Conservation (phyloP, 2,329 filamentous ascomycete species). For the Setomelanomma holmii region DNA sequence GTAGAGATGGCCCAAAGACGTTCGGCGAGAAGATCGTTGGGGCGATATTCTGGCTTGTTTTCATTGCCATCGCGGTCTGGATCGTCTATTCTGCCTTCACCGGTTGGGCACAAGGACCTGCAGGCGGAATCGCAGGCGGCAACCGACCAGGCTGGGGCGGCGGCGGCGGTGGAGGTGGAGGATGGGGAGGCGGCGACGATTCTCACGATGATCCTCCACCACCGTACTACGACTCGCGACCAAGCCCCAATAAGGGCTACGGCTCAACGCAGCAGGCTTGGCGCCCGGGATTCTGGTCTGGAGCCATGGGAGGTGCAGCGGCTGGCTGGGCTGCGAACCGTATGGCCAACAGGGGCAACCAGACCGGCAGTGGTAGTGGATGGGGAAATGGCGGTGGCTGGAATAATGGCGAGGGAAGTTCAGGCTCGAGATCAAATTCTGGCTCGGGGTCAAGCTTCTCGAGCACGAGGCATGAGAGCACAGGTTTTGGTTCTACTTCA, state of each 20-base stretch:
- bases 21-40: slow-evolving; percentile 39
- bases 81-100: slow-evolving; percentile 66
- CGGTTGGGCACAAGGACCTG: slow-evolving; percentile 34
- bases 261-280: slow-evolving; percentile 58
- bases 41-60: slow-evolving; percentile 67
- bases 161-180: slow-evolving; percentile 50
- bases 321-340: slow-evolving; percentile 70
- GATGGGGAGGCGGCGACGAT: slow-evolving; percentile 46
- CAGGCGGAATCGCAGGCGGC: slow-evolving; percentile 27
- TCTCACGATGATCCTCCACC: slow-evolving; percentile 58
- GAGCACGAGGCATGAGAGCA: background rate
- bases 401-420: slow-evolving; percentile 48
- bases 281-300: slow-evolving; percentile 78
- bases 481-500: slow-evolving; percentile 52
- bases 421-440: slow-evolving; percentile 67
- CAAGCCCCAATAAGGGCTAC: slow-evolving; percentile 26
- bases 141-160: slow-evolving; percentile 46
- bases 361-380: slow-evolving; percentile 43
- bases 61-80: slow-evolving; percentile 65
- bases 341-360: slow-evolving; percentile 48
- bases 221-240: slow-evolving; percentile 51
- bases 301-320: slow-evolving; percentile 71
- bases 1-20: slow-evolving; percentile 44
- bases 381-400: slow-evolving; percentile 38
- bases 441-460: slow-evolving; percentile 67